Percentiles rank a stretch among this genome's conserved stretches.
phyloP scores from a whole-genome alignment of 331 rosid species.

The Acacia concinna region DNA sequence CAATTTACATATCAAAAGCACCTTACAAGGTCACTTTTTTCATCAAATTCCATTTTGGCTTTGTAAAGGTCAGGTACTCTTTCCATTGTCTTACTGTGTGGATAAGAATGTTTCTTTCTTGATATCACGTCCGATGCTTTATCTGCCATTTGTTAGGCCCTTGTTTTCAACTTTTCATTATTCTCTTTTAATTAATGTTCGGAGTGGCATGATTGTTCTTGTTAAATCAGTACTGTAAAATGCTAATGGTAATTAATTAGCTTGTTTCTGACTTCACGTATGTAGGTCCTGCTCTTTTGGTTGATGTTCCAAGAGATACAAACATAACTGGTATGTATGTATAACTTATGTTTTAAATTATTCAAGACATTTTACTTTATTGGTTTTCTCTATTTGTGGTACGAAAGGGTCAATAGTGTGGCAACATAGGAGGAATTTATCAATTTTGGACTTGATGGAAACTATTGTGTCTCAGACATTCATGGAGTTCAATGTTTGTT shows the following conservation, averaged over 20 bases:
- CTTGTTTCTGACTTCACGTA: neutral
- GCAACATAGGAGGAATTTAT: neutral
- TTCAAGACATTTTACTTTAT: neutral
- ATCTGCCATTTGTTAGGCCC: neutral
- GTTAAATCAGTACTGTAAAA: neutral
- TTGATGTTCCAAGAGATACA: constrained; percentile 68
- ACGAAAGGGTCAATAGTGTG: neutral
- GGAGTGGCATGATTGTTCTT: neutral
- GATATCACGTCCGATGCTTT: neutral
- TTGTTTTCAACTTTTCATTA: neutral
- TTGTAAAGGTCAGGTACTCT: neutral
- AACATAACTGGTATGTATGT: constrained; percentile 70
- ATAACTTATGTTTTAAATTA: neutral
- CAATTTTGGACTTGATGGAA: neutral
- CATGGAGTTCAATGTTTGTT: neutral
- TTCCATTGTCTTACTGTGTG: neutral
- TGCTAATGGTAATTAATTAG: neutral
- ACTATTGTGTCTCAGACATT: neutral
- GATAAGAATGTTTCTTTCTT: neutral
- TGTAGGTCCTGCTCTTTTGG: constrained; percentile 63
- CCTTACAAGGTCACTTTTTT: too few species aligned
- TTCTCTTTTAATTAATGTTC: neutral
- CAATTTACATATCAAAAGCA: too few species aligned
- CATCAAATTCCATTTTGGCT: neutral
- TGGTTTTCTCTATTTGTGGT: neutral